Evolutionary conservation across 164 flowering plant genomes (phyloP).

Genomic region (Umbellularia californica): DNA sequence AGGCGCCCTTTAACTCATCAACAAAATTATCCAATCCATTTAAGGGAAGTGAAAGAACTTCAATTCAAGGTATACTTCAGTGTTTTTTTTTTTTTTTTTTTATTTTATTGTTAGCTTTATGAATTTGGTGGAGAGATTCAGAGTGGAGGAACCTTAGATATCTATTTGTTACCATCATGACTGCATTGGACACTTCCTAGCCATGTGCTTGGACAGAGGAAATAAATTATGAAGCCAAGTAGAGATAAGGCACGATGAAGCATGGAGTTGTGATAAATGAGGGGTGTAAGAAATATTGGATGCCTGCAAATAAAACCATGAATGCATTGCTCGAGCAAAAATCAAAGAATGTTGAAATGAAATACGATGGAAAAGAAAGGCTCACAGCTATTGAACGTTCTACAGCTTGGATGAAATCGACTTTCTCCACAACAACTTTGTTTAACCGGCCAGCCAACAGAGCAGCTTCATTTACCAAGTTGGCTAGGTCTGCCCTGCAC

Average conservation of each 20-base stretch:
- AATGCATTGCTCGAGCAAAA: neutral
- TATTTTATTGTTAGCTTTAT: no score
- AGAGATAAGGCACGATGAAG: neutral
- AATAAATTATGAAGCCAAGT: neutral
- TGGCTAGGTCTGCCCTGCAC: conserved; percentile 98
- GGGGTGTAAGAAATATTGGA: neutral
- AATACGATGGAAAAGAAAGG: conserved; percentile 6
- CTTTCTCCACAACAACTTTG: conserved; percentile 74
- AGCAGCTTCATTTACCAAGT: conserved; percentile 98
- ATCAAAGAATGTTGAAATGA: neutral
- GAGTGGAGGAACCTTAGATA: no score
- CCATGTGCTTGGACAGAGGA: neutral
- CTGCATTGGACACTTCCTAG: no score
- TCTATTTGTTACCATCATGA: no score
- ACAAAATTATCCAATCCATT: no score
- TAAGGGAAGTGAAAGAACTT: no score
- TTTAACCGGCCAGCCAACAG: conserved; percentile 85
- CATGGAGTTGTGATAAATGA: neutral
- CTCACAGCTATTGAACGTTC: conserved; percentile 95
- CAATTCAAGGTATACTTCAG: no score
- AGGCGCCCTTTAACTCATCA: no score
- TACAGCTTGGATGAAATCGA: conserved; percentile 91
- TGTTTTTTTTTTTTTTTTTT: no score
- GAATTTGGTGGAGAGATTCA: no score
- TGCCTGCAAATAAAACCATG: neutral